These are phyloP conservation scores for Drosera spatulata DNA, from an alignment of 179 eudicot species.

Conservation along the genomic window DNA sequence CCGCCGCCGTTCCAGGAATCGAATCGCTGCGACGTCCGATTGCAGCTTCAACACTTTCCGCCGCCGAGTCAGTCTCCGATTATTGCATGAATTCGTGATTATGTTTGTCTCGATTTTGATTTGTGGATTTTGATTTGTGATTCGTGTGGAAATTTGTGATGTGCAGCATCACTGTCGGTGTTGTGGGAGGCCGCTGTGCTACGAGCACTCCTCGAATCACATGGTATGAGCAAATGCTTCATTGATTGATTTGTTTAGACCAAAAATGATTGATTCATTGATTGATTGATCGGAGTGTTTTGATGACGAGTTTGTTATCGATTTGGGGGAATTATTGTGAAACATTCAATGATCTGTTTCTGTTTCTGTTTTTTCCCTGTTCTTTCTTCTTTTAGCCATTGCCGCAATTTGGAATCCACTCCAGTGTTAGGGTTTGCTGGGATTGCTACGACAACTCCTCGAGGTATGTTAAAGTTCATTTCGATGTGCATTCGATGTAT, in stretches of 20 bases:
- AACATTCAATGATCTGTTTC: not conserved
- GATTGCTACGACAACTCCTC: conserved; percentile 68
- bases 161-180: conserved; percentile 89
- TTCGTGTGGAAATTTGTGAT: not conserved
- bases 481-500: no score
- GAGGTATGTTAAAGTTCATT: conserved; percentile 28
- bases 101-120: not conserved
- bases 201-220: conserved; percentile 76
- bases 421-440: conserved; percentile 81
- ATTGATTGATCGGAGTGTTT: not conserved
- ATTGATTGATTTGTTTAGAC: not conserved
- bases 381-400: conserved; percentile 45
- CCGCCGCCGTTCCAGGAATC: conserved; percentile 83
- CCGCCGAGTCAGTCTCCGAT: conserved; percentile 41
- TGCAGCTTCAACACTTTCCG: conserved; percentile 86
- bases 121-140: not conserved
- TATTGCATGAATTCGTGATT: not conserved
- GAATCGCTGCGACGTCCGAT: conserved; percentile 69
- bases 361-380: not conserved
- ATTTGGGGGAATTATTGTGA: no score
- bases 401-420: conserved; percentile 77
- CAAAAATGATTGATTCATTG: not conserved
- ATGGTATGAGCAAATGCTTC: conserved; percentile 38
- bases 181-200: conserved; percentile 86
- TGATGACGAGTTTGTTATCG: not conserved